phyloP scores from a whole-genome alignment of 257 asterid genomes.

The Solanum lignicaule region DNA sequence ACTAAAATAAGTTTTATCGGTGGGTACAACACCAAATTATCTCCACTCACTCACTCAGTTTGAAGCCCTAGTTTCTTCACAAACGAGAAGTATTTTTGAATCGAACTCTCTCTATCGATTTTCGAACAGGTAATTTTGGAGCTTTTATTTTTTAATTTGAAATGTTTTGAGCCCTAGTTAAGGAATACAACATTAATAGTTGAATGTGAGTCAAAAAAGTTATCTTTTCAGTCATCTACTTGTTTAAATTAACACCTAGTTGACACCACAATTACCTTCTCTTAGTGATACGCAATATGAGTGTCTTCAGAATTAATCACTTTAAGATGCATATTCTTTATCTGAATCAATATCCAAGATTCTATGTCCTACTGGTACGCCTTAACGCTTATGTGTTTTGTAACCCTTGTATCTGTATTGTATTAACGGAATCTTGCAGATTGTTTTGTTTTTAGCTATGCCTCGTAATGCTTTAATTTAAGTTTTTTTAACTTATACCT shows the following conservation, averaged over 20 bases:
- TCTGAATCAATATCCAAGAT: neutral
- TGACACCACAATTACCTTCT: too few species aligned
- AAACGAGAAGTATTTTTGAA: too few species aligned
- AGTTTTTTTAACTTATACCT: neutral
- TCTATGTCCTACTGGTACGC: neutral
- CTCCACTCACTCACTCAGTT: too few species aligned
- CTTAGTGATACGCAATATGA: too few species aligned
- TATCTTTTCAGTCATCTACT: too few species aligned
- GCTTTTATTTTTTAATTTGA: neutral
- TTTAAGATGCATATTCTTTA: neutral
- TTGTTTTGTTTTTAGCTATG: neutral
- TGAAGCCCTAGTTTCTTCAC: too few species aligned
- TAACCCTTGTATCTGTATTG: neutral
- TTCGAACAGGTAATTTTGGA: conserved; percentile 21
- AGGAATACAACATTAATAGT: neutral
- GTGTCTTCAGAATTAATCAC: neutral
- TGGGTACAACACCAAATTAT: too few species aligned
- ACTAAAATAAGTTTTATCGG: too few species aligned
- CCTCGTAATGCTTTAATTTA: neutral
- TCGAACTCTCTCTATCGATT: neutral
- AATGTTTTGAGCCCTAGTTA: neutral
- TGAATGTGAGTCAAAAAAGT: too few species aligned
- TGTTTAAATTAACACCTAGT: neutral
- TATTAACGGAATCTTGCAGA: neutral
- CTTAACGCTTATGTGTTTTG: neutral